Conservation (phyloP, 202 grass and related monocot species). For the Setaria viridis region DNA sequence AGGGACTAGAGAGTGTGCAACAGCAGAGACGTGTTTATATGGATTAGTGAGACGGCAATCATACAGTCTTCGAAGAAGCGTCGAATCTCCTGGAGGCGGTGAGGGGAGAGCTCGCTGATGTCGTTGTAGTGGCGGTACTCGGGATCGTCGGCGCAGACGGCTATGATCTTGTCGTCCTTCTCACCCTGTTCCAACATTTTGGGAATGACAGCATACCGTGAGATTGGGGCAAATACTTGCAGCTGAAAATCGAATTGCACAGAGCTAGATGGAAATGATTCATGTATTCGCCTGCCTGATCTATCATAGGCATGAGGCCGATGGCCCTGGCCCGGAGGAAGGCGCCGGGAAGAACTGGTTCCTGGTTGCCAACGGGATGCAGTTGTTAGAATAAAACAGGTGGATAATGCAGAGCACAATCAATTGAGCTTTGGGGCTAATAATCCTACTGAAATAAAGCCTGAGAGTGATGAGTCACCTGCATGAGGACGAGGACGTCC, state of each 20-base stretch:
- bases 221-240: background rate
- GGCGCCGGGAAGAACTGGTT: constrained; percentile 74
- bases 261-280: background rate
- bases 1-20: background rate
- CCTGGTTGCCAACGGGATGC: constrained; percentile 43
- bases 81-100: constrained; percentile 84
- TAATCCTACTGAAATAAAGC: background rate
- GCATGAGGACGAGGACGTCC: constrained; percentile 94
- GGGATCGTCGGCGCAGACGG: constrained; percentile 83
- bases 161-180: constrained; percentile 96
- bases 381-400: background rate
- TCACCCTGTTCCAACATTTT: constrained; percentile 44
- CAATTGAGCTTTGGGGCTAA: background rate
- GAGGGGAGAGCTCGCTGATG: constrained; percentile 81
- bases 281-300: constrained; percentile 52
- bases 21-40: background rate
- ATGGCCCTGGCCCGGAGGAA: constrained; percentile 90
- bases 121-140: constrained; percentile 82
- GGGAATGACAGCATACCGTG: background rate
- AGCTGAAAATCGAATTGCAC: background rate
- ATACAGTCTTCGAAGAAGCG: constrained; percentile 95
- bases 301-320: constrained; percentile 95
- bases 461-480: constrained; percentile 35
- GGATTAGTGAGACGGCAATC: background rate
- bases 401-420: background rate